These are phyloP conservation scores for Phytophthora agathidicida DNA, from an alignment of 352 stramenopile species.

Conservation along the genomic window DNA sequence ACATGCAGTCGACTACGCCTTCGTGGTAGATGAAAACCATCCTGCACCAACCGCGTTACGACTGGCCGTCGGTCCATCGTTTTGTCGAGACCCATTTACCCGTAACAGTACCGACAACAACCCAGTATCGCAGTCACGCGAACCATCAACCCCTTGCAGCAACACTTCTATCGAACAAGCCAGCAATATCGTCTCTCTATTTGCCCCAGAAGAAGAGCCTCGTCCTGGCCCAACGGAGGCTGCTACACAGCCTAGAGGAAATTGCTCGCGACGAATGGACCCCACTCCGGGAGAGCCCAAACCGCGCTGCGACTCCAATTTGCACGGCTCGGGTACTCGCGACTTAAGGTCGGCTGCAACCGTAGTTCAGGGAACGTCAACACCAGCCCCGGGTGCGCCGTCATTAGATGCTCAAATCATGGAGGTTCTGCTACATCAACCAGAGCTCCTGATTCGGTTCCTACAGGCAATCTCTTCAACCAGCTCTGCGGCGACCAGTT, in stretches of 20 bases:
- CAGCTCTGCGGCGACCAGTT: not conserved
- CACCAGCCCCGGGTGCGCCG: not conserved
- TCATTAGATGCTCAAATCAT: slow-evolving; percentile 8
- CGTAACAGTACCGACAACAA: not conserved
- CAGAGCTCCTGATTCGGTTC: slow-evolving; percentile 7
- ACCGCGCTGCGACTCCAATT: not conserved
- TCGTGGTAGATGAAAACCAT: not conserved
- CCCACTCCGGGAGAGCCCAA: too few species aligned
- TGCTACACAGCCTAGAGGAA: not conserved
- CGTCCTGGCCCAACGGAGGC: not conserved
- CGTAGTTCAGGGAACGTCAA: not conserved
- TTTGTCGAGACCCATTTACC: not conserved
- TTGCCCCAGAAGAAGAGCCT: not conserved
- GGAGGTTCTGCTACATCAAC: slow-evolving; percentile 5
- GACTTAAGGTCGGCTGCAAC: not conserved
- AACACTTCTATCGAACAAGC: not conserved
- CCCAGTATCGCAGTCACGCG: not conserved
- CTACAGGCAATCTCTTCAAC: not conserved
- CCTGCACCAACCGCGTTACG: not conserved
- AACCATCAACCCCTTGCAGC: not conserved
- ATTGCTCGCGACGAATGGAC: too few species aligned
- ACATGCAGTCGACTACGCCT: slow-evolving; percentile 7
- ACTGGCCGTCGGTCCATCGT: not conserved
- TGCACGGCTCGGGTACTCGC: not conserved
- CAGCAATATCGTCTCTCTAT: slow-evolving; percentile 3